Evolutionary conservation across 2,329 filamentous ascomycete genomes (phyloP), one percentile per base, ranked within the genome.

Genomic region (Xylogone sp.): DNA sequence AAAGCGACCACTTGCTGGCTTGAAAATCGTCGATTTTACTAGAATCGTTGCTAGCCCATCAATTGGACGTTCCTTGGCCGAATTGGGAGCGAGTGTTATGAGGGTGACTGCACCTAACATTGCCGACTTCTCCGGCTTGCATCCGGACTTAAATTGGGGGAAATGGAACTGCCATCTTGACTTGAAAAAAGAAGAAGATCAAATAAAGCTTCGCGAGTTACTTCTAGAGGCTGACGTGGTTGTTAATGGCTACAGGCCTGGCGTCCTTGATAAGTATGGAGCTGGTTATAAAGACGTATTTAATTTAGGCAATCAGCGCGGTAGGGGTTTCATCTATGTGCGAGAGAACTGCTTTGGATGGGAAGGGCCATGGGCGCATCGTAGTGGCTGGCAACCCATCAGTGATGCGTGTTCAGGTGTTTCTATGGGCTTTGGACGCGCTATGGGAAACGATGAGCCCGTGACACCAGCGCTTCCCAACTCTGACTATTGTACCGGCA

Each of bases 311-410:
- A 67, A 59, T 2, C 60, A 63, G 20, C 65, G 74, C 13, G 68
- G 67, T 13, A 68, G 66, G 27, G 74, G 74, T 5, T 69, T 77
- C 19, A 66, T 79, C 3, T 76, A 75, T 51, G 70, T 77, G 0
- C 68, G 68, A 8, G 75, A 78, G 62, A 77, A 76, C 61, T 76
- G 74, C 62, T 79, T 76, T 57, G 75, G 74, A 3, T 70, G 67
- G n/a, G 68, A 75, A 24, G 75, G 75, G 0, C 68, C 69, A n/a
- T 77, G 71, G 57, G 64, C 65, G 2, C 65, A 70, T 50, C 65
- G 75, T 0, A 71, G 72, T 0, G 76, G 75, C 8, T 79, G 75
- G 74, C 74, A 77, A 63, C 74, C 77, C 56, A 74, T 78, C 44
- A 47, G 44, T 18, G 49, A 48, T 16, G 34, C 34, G 13, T 39